Base-by-base conservation (phyloP, 306 rosid genomes). In the Potentilla sterilis region DNA sequence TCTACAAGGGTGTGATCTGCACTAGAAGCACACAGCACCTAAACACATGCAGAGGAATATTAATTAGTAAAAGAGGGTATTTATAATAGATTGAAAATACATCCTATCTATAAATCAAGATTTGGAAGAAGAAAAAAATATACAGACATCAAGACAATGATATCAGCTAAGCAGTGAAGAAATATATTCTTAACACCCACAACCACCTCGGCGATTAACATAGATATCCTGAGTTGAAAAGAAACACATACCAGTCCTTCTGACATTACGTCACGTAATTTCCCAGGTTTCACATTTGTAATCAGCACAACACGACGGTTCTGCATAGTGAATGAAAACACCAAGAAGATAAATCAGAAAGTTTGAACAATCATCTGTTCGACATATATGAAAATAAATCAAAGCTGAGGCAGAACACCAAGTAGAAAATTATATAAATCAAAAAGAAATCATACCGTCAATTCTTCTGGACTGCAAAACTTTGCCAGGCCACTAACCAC, bases 401-500 rank as follows among this genome's bases (percentile, higher is more conserved):
- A 34, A 37, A 78, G 19, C 24, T 43, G 38, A 64, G 54, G 51
- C 22, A 35, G 67, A 40, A 42, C 40, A 72, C 35, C 61, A 65
- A 54, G 71, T 76, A 71, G 40, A 58, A 49, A 77, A 66, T 59
- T 47, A 70, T 78, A 59, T 28, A 46, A 49, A 55, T 61, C 5
- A 10, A 54, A 54, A 63, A 38, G 68, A 59, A 65, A 82, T 48
- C 80, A 75, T 89, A 95, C 99, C 82, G 83, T 87, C 79, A 95
- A 88, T 46, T 89, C 92, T 73, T 90, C 97, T 34, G 99, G 99
- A 80, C 80, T 90, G 68, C 75, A 89, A 78, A 67, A 92, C 80
- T 92, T 92, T 21, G 99, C 99, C 79, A 92, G 83, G 70, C 99
- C 99, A 72, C 98, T 95, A 46, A 95, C 99, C 79, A 95, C 99